phyloP scores from a whole-genome alignment of 2,329 filamentous ascomycete species.

The Albophoma yamanashiensis region DNA sequence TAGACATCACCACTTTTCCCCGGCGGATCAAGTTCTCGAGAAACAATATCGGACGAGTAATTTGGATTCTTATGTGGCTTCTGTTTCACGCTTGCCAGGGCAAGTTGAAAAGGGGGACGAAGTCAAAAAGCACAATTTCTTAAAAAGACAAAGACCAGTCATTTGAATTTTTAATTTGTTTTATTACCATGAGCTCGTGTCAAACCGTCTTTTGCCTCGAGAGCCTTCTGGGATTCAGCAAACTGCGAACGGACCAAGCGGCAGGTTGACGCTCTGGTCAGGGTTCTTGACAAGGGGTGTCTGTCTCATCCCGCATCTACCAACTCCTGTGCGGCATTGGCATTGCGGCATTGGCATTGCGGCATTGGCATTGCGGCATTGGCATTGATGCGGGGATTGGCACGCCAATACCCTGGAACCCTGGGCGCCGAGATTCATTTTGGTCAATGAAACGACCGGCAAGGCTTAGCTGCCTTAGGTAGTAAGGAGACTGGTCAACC shows the following conservation, averaged over 20 bases:
- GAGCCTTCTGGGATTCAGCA: background rate
- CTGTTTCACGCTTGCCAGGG: background rate
- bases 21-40: background rate
- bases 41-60: background rate
- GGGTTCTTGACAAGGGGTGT: background rate
- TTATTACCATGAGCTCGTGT: background rate
- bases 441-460: background rate
- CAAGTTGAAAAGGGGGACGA: background rate
- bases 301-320: too few relatives aligned
- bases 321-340: too few relatives aligned
- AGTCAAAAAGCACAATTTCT: background rate
- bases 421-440: too few relatives aligned
- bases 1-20: slow-evolving; percentile 9
- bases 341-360: too few relatives aligned
- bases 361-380: too few relatives aligned
- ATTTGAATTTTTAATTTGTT: slow-evolving; percentile 13
- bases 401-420: background rate
- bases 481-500: background rate
- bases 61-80: background rate
- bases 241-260: background rate
- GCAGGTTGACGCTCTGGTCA: background rate
- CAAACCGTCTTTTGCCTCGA: background rate
- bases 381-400: background rate
- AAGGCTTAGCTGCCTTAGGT: background rate
- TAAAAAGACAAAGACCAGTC: background rate